These are phyloP conservation scores for Corrigiola litoralis DNA, from an alignment of 179 eudicot genomes.

Conservation along the genomic window DNA sequence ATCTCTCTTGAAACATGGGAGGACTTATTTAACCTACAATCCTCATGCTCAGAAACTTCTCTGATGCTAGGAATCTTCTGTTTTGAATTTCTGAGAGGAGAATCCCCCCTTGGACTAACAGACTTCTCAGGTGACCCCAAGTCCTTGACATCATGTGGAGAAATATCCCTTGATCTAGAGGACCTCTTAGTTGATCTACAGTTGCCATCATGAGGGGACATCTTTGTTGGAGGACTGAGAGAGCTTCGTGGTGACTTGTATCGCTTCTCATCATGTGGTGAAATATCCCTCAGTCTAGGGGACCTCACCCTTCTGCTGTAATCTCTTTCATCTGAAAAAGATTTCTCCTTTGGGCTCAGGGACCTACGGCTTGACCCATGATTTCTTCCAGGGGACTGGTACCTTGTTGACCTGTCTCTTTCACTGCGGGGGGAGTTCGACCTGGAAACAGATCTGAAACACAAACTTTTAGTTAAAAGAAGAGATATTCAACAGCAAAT, in stretches of 20 bases:
- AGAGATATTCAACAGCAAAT: not conserved
- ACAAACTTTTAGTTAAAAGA: slow-evolving; percentile 18
- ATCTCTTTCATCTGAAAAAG: slow-evolving; percentile 37
- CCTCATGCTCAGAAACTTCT: slow-evolving; percentile 33
- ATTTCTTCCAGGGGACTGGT: slow-evolving; percentile 36
- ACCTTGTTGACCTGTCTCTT: slow-evolving; percentile 32
- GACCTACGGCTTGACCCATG: slow-evolving; percentile 34
- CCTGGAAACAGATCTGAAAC: slow-evolving; percentile 50
- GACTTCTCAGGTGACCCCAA: slow-evolving; percentile 24
- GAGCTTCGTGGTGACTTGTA: slow-evolving; percentile 34
- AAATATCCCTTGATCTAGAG: slow-evolving; percentile 21
- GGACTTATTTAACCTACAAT: slow-evolving; percentile 9
- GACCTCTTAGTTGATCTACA: slow-evolving; percentile 17
- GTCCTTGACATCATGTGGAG: slow-evolving; percentile 6
- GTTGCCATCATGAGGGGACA: slow-evolving; percentile 35
- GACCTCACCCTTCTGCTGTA: slow-evolving; percentile 27
- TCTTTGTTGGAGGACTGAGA: slow-evolving; percentile 31
- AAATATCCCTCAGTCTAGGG: slow-evolving; percentile 23
- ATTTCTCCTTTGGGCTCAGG: slow-evolving; percentile 19
- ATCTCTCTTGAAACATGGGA: not conserved
- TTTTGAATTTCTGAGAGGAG: slow-evolving; percentile 36
- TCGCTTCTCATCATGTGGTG: slow-evolving; percentile 35
- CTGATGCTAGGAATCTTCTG: slow-evolving; percentile 27
- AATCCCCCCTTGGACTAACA: slow-evolving; percentile 28
- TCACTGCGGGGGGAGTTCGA: slow-evolving; percentile 44